Evolutionary conservation across 257 asterid species (phyloP), one percentile per base, ranked within the genome.

Genomic region (Osmanthus fragrans): DNA sequence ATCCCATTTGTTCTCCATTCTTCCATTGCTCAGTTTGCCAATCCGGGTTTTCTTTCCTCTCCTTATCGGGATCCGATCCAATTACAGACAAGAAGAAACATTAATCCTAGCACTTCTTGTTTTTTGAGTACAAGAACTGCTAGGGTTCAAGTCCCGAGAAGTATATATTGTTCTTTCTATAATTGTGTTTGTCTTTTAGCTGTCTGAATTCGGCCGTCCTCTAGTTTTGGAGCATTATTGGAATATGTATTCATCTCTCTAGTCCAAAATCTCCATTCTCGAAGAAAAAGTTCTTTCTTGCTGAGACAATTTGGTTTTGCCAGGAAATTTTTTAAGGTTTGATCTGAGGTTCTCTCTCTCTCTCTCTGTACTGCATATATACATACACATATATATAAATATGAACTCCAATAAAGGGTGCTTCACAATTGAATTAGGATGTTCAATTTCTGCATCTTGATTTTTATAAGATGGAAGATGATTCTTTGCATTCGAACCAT

Each of bases 121-220:
- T 15, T 25, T 30, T 7, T 30, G 42, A 25, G 32, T 40, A 66
- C 70, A 23, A 18, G n/a, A 49, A 67, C 76, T 29, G 75, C 47
- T 71, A 67, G 69, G 81, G 74, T 81, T 86, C 90, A 79, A 87
- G 72, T 89, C 87, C 92, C 97, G 87, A 92, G 91, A 88, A 82
- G 51, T 56, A 69, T 60, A 64, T 75, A 54, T 23, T 47, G 39
- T 64, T 82, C 86, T 86, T 86, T 79, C 27, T 51, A 54, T 54
- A 54, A 49, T 75, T 73, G 21, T 18, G 58, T 49, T 40, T 74
- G 87, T 84, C 87, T 23, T 74, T 30, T 81, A 30, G 76, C 78
- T 80, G 84, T 79, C 84, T 39, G 75, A 73, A 56, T 56, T 23
- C 36, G 73, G 15, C 63, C 39, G 40, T 74, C 75, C 84, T 32